A percentile compares a stretch with the other conserved stretches of the same genome.
Conservation (phyloP, 192 early-diverging fungal species). For the Backusella luteola region DNA sequence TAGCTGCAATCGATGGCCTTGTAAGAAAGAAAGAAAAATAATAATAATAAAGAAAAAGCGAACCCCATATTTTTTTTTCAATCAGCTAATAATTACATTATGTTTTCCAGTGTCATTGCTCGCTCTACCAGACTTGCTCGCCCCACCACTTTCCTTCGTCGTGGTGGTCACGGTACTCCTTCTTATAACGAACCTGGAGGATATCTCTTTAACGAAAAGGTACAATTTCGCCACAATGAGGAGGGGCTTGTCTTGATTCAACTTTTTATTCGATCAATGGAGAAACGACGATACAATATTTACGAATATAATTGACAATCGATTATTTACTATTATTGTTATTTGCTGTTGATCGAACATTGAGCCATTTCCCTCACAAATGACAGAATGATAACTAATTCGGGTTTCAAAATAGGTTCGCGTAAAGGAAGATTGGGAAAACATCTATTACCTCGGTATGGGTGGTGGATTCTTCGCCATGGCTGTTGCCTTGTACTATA, state of each 20-base stretch:
- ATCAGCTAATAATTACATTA: slow-evolving; percentile 11
- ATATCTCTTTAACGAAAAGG: slow-evolving; percentile 78
- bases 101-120: slow-evolving; percentile 42
- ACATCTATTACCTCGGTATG: slow-evolving; percentile 60
- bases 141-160: slow-evolving; percentile 45
- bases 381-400: background rate
- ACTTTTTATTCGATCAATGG: background rate
- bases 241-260: background rate
- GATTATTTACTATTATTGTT: background rate
- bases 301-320: background rate
- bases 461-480: slow-evolving; percentile 56
- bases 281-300: background rate
- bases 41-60: background rate
- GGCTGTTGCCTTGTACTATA: slow-evolving; percentile 59
- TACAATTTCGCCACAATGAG: slow-evolving; percentile 24
- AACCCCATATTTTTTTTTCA: background rate
- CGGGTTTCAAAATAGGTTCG: slow-evolving; percentile 38
- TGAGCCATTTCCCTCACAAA: background rate
- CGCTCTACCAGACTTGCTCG: slow-evolving; percentile 47
- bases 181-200: slow-evolving; percentile 72
- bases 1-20: too few species aligned
- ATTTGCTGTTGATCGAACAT: background rate
- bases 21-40: too few species aligned
- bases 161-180: slow-evolving; percentile 56
- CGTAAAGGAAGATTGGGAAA: slow-evolving; percentile 77